Conservation (phyloP, 2,329 filamentous ascomycete genomes). For the Pyrenophora tritici-repentis region DNA sequence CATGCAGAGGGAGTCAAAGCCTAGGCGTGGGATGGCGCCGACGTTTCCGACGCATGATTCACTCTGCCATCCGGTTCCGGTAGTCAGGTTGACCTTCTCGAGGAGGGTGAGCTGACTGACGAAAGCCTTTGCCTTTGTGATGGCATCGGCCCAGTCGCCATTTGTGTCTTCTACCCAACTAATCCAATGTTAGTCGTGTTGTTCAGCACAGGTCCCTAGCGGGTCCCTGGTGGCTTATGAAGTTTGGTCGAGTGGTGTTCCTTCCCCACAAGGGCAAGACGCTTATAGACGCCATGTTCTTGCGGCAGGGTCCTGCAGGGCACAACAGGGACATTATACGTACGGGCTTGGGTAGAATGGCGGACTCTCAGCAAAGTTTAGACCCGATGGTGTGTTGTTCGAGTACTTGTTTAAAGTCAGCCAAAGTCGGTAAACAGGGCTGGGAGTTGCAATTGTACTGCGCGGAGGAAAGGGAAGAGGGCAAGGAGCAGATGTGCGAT, state of each 20-base stretch:
- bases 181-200: background rate
- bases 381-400: slow-evolving; percentile 29
- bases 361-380: slow-evolving; percentile 53
- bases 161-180: slow-evolving; percentile 73
- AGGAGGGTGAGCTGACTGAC: slow-evolving; percentile 80
- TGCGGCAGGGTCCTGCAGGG: background rate
- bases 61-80: slow-evolving; percentile 74
- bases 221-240: background rate
- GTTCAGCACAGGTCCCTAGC: background rate
- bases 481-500: slow-evolving; percentile 29
- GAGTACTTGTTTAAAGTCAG: slow-evolving; percentile 42
- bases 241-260: background rate
- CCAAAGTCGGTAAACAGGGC: slow-evolving; percentile 25
- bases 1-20: slow-evolving; percentile 76
- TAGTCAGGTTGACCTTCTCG: slow-evolving; percentile 95
- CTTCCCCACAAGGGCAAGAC: slow-evolving; percentile 1
- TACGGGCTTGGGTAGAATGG: slow-evolving; percentile 80
- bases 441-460: slow-evolving; percentile 24
- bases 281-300: background rate
- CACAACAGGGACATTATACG: slow-evolving; percentile 7
- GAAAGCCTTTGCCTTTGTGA: slow-evolving; percentile 75
- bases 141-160: slow-evolving; percentile 75
- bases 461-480: slow-evolving; percentile 41
- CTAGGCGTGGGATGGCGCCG: slow-evolving; percentile 71
- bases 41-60: slow-evolving; percentile 67